These are phyloP conservation scores for Setaria italica DNA, from an alignment of 202 grass and related monocot species.

Conservation along the genomic window DNA sequence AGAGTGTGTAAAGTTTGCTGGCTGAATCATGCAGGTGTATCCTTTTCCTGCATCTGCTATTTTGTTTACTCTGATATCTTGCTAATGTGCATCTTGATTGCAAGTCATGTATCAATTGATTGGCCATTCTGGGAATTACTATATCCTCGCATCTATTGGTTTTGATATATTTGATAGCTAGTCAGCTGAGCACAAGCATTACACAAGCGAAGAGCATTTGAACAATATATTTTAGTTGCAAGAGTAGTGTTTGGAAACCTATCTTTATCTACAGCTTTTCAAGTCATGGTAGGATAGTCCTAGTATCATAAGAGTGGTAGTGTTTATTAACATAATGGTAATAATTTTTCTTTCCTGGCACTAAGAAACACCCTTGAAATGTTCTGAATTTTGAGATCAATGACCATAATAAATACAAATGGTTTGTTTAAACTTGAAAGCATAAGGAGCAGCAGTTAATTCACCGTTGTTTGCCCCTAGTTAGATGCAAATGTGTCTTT, in stretches of 20 bases:
- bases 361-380: constrained; percentile 6
- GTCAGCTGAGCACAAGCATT: constrained; percentile 9
- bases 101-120: background rate
- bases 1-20: background rate
- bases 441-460: background rate
- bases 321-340: background rate
- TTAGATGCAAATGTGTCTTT: background rate
- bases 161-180: background rate
- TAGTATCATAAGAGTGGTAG: constrained; percentile 2
- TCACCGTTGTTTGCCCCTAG: background rate
- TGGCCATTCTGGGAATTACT: background rate
- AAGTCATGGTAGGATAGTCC: constrained; percentile 10
- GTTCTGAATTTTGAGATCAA: background rate
- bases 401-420: constrained; percentile 9
- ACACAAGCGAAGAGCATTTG: background rate
- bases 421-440: background rate
- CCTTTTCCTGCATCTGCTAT: background rate
- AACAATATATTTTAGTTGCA: background rate
- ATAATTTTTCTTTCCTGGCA: background rate
- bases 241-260: background rate
- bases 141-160: background rate
- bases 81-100: background rate
- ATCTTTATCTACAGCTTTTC: background rate
- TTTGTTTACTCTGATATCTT: background rate
- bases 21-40: background rate